Base-by-base conservation (phyloP, 768 basidiomycete species). In the Clitopilus passeckerianus region DNA sequence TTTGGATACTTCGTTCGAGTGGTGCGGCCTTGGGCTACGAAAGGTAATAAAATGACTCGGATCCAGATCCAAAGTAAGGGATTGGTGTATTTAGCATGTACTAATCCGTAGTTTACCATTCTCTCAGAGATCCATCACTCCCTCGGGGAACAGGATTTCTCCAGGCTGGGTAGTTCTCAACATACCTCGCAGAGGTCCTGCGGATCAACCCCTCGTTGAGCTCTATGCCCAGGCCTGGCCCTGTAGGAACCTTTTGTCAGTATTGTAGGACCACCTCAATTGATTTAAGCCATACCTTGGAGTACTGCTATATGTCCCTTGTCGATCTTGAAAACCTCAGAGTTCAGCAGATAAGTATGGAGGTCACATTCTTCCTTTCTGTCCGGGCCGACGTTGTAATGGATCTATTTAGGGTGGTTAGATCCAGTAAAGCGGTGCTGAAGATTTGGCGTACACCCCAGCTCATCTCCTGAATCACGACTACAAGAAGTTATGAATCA, bases 401-500 rank as follows among this genome's bases (percentile, higher is more conserved):
- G 84, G 53, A 88, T 86, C 83, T 86, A 55, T 4, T 18, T n/a
- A 23, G 16, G 22, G 27, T 3, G 10, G 35, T 55, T 18, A 30
- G 10, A 8, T n/a, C n/a, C 34, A 55, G 8, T 7, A 7, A 30
- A 30, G 7, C 27, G 27, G 27, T 52, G n/a, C 16, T 16, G 57
- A 57, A 35, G 41, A 35, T 8, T 6, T 34, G 5, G 60, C 67
- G 33, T 59, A 80, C 82, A 75, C 83, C 78, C 77, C 81, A 79
- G 65, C 81, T 85, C 83, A 86, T 85, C 68, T 87, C 85, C 64
- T 86, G 83, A n/a, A 86, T 83, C 23, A 81, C 75, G 63, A 83
- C 85, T 83, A 35, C 2, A 9, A 10, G 14, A 3, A 7, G 3
- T 30, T 30, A 30, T 30, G 27, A 34, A 9, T 43, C 9, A 20